phyloP scores from a whole-genome alignment of 768 basidiomycete genomes.

The Panaeolus papilionaceus region DNA sequence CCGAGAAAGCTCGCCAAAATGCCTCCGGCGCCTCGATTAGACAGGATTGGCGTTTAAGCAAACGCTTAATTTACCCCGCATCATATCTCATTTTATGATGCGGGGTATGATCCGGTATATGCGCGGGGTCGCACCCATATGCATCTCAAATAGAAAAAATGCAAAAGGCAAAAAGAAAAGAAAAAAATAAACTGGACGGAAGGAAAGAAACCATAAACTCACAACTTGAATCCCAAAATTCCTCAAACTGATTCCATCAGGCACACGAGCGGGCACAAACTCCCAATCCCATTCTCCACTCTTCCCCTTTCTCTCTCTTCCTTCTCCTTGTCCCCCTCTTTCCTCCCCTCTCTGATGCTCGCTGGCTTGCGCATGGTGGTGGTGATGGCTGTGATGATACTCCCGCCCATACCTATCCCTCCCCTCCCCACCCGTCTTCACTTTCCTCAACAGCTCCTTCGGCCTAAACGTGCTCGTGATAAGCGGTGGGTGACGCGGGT shows the following conservation, averaged over 20 bases:
- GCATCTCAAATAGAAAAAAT: too few relatives aligned
- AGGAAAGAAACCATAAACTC: slow-evolving; percentile 39
- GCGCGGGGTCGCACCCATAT: too few relatives aligned
- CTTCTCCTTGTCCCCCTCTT: slow-evolving; percentile 12
- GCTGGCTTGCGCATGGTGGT: slow-evolving; percentile 13
- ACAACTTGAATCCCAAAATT: slow-evolving; percentile 93
- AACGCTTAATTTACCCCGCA: too few relatives aligned
- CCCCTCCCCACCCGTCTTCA: slow-evolving; percentile 20
- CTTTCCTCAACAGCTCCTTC: slow-evolving; percentile 45
- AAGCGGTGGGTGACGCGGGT: slow-evolving; percentile 34
- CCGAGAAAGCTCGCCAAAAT: too few relatives aligned
- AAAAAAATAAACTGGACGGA: background rate
- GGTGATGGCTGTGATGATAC: slow-evolving; percentile 3
- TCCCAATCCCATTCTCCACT: slow-evolving; percentile 51
- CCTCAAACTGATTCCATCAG: slow-evolving; percentile 82
- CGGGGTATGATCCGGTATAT: too few relatives aligned
- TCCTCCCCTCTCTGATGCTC: background rate
- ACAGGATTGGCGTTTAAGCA: too few relatives aligned
- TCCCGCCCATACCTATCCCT: background rate
- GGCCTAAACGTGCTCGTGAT: slow-evolving; percentile 60
- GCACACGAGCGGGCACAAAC: slow-evolving; percentile 74
- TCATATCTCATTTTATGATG: too few relatives aligned
- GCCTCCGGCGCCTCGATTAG: too few relatives aligned
- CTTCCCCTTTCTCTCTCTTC: slow-evolving; percentile 20
- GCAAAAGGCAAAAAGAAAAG: too few relatives aligned